Evolutionary conservation across 257 asterid species (phyloP), one percentile per base, ranked within the genome.

Genomic region (Solanum gandarillasii): DNA sequence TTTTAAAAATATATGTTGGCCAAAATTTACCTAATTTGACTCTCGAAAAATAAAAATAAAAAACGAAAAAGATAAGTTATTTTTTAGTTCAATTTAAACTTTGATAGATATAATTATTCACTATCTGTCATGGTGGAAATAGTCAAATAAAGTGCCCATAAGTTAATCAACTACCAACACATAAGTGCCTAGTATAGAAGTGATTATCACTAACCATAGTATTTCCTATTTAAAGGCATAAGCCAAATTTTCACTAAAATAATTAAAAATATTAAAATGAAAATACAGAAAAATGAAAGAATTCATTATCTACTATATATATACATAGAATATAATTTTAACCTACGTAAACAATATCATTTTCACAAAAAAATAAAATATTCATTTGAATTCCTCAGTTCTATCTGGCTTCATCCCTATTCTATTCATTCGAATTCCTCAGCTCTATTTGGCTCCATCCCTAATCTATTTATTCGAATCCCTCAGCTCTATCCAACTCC

Each of bases 371-470:
- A 52, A 16, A 5, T 0, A 18, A 0, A 16, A 2, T 4, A 58
- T 9, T 9, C 3, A 4, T 62, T 25, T 2, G 1, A 62, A 9
- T 9, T 0, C 0, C 7, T 62, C 13, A 25, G 0, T 1, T n/a
- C 7, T 62, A n/a, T 25, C 7, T 10, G 3, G 2, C 4, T 62
- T 0, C 7, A 0, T 11, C 6, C 16, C 1, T 23, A 3, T 13
- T 29, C 2, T 2, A 58, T 23, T 4, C 13, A 23, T 62, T 25
- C 3, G 1, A 62, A 4, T 4, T 0, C 3, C 3, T 62, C 29
- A 25, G 13, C 12, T 1, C 7, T 62, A 62, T 11, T 16, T 10
- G 14, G 1, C 71, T 62, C 3, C 71, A 0, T 11, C 13, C 14
- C 3, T 23, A 6, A 1, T 29, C 21, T 16, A 7, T 23, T 23